A percentile compares a stretch with the other conserved stretches of the same genome.
These are phyloP conservation scores for Leccinum huronense DNA, from an alignment of 1,284 basidiomycete species.

Conservation along the genomic window DNA sequence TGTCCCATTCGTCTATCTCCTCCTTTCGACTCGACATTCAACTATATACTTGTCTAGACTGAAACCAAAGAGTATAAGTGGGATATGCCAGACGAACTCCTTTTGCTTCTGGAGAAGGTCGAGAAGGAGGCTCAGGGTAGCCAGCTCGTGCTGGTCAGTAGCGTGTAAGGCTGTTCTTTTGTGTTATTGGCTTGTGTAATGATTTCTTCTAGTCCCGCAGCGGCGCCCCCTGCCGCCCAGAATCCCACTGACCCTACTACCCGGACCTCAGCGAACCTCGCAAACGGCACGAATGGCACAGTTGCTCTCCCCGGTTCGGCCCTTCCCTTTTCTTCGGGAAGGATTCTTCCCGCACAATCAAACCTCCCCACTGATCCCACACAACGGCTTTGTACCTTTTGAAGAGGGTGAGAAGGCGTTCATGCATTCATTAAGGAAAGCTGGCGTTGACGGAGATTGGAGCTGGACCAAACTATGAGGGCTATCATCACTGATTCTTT, in stretches of 20 bases:
- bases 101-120: constrained; percentile 77
- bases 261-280: constrained; percentile 19
- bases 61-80: constrained; percentile 90
- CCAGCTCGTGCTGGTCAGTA: constrained; percentile 34
- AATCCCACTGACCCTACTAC: constrained; percentile 12
- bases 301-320: constrained; percentile 52
- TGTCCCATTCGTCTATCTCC: constrained; percentile 25
- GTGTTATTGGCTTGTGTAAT: background rate
- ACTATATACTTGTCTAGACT: constrained; percentile 45
- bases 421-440: constrained; percentile 82
- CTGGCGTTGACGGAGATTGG: constrained; percentile 88
- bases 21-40: background rate
- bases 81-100: constrained; percentile 90
- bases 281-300: constrained; percentile 47
- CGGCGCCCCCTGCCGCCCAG: constrained; percentile 15
- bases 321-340: constrained; percentile 56
- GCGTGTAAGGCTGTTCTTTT: constrained; percentile 26
- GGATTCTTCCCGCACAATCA: constrained; percentile 67
- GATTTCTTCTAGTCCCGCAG: constrained; percentile 18
- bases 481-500: constrained; percentile 97
- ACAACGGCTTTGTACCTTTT: constrained; percentile 81
- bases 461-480: constrained; percentile 98
- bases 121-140: constrained; percentile 63
- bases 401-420: constrained; percentile 96
- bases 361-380: constrained; percentile 81